Evolutionary conservation across 2,329 filamentous ascomycete species (phyloP), one percentile per base, ranked within the genome.

Genomic region (Diaporthe sp.): DNA sequence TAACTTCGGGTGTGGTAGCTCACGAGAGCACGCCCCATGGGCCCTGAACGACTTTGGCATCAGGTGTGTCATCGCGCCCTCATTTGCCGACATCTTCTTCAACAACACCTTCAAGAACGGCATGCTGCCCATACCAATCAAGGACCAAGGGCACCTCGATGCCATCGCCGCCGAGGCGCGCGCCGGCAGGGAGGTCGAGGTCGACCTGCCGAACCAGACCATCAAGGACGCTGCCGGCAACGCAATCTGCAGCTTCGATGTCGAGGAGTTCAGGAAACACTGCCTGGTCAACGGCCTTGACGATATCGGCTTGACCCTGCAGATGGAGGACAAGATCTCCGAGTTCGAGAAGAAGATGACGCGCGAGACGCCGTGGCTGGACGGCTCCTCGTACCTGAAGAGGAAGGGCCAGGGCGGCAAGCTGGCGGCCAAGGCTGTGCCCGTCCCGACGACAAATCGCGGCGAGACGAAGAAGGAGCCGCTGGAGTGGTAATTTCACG

Each of bases 91-190:
- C 82, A 99, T 99, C 85, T 98, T 98, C 92, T 97, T 96, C 91
- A 98, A 98, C 91, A 99, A 99, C 89, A 97, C 94, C n/a, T 98
- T 98, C 91, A 98, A 99, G 90, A 99, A 99, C 88, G 96, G 96
- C 87, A 98, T 98, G 97, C 88, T 98, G 78, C 96, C 96, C 65
- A 92, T 98, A 77, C 86, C 89, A 76, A 94, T 98, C 82, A 87
- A 89, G 44, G 92, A 96, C 83, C 85, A 91, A 78, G 87, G 86
- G 1, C 88, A 90, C 44, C 87, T 98, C 5, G 89, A 94, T 58
- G 89, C 88, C 77, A 92, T 98, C 78, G 92, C 94, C 51, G 91
- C 88, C 37, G 94, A 97, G 85, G 96, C 96, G 47, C 89, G 89
- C 51, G 94, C 94, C 4, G 95, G 95, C 75, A 90, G 90, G 75